Percentiles rank a stretch among this genome's conserved stretches.
Evolutionary conservation across 108 stramenopile genomes (phyloP).

Genomic region (Epipyxis sp.): DNA sequence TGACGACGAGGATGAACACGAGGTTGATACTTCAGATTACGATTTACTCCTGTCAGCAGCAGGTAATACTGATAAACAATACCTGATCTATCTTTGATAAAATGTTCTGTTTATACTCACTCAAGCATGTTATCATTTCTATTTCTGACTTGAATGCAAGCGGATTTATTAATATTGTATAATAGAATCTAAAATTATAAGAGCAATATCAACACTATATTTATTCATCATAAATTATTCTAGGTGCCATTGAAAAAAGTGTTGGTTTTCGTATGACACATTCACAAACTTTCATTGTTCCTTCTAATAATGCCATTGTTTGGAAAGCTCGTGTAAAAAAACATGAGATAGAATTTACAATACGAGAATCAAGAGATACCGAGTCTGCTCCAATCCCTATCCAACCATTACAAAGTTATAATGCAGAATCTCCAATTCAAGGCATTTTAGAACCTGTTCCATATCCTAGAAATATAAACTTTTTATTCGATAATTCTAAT

Average conservation of each 20-base stretch:
- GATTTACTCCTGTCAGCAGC: constrained; percentile 19
- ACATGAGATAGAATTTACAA: neutral
- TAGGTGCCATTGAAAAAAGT: constrained; percentile 3
- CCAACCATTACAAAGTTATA: neutral
- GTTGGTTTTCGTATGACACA: neutral
- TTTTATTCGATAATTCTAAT: neutral
- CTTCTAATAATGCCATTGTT: neutral
- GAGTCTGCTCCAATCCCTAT: neutral
- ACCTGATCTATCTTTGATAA: no score
- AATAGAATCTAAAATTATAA: no score
- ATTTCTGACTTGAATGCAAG: no score
- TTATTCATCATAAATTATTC: no score
- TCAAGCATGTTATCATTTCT: no score
- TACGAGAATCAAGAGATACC: neutral
- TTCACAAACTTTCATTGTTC: neutral
- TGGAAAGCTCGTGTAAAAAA: constrained; percentile 22
- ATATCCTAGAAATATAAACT: neutral
- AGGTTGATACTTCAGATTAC: neutral
- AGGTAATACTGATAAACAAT: no score
- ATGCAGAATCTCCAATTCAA: neutral
- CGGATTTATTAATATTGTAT: no score
- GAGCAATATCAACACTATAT: no score
- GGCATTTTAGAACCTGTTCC: neutral
- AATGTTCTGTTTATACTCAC: no score
- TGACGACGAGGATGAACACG: constrained; percentile 1